These are phyloP conservation scores for Haplosporangium sp. DNA, from an alignment of 371 early-diverging fungal genomes.

Conservation along the genomic window DNA sequence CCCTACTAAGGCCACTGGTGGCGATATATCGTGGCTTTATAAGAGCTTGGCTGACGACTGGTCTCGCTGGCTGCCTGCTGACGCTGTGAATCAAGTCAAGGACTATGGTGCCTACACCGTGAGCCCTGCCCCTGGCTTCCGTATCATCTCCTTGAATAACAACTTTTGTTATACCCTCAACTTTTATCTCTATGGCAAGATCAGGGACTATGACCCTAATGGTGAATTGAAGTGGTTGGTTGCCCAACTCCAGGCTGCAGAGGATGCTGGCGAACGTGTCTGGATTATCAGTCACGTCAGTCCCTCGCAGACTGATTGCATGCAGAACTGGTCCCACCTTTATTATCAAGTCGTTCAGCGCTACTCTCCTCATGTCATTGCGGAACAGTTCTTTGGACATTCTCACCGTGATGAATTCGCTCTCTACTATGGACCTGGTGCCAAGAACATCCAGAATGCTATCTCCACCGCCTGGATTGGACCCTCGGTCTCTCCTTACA, in stretches of 20 bases:
- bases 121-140: slow-evolving; percentile 59
- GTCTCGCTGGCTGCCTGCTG: slow-evolving; percentile 62
- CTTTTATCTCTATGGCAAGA: slow-evolving; percentile 51
- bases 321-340: slow-evolving; percentile 69
- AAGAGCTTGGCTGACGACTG: slow-evolving; percentile 59
- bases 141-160: slow-evolving; percentile 69
- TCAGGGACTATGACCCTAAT: slow-evolving; percentile 60
- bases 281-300: slow-evolving; percentile 72
- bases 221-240: slow-evolving; percentile 65
- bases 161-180: slow-evolving; percentile 72
- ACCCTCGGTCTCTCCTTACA: slow-evolving; percentile 67
- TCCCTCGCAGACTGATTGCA: slow-evolving; percentile 64
- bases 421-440: slow-evolving; percentile 60
- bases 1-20: slow-evolving; percentile 58
- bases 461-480: slow-evolving; percentile 66
- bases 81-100: slow-evolving; percentile 50
- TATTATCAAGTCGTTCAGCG: slow-evolving; percentile 69
- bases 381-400: slow-evolving; percentile 73
- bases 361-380: slow-evolving; percentile 69
- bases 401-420: slow-evolving; percentile 69
- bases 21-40: slow-evolving; percentile 63
- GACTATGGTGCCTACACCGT: slow-evolving; percentile 62
- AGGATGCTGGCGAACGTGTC: slow-evolving; percentile 65
- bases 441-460: slow-evolving; percentile 58
- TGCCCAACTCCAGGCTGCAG: slow-evolving; percentile 61